Evolutionary conservation across 2,329 filamentous ascomycete genomes (phyloP).

Genomic region (Epichloe gansuensis): DNA sequence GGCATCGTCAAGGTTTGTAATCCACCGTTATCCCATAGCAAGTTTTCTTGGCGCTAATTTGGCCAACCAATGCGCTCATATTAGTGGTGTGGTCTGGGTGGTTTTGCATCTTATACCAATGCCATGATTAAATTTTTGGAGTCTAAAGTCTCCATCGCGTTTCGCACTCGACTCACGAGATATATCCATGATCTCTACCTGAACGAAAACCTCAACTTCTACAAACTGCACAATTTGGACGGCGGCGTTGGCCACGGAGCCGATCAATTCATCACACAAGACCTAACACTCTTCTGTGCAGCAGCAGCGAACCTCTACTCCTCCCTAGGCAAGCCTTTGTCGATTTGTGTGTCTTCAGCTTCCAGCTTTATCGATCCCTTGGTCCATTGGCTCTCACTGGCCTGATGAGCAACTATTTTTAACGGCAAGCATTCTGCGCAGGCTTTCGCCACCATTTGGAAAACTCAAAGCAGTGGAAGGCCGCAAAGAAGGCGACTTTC

Average conservation of each 20-base stretch:
- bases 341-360: conserved; percentile 97
- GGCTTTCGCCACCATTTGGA: conserved; percentile 86
- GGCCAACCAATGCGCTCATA: conserved; percentile 2
- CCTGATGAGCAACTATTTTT: conserved; percentile 81
- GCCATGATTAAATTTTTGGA: conserved; percentile 98
- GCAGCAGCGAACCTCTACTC: conserved; percentile 89
- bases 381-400: conserved; percentile 80
- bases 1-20: conserved; percentile 63
- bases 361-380: conserved; percentile 84
- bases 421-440: conserved; percentile 79
- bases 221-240: conserved; percentile 86
- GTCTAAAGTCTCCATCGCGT: conserved; percentile 95
- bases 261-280: conserved; percentile 96
- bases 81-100: conserved; percentile 83
- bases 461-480: conserved; percentile 95
- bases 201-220: conserved; percentile 90
- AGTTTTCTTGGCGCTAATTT: neutral
- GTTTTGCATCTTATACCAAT: conserved; percentile 92
- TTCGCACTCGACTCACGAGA: conserved; percentile 83
- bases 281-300: conserved; percentile 89
- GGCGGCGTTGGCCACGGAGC: conserved; percentile 84
- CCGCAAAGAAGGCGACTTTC: conserved; percentile 88
- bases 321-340: conserved; percentile 93
- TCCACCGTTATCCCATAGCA: neutral
- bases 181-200: conserved; percentile 97